phyloP scores from a whole-genome alignment of 352 stramenopile species.

The Peronospora destructor region DNA sequence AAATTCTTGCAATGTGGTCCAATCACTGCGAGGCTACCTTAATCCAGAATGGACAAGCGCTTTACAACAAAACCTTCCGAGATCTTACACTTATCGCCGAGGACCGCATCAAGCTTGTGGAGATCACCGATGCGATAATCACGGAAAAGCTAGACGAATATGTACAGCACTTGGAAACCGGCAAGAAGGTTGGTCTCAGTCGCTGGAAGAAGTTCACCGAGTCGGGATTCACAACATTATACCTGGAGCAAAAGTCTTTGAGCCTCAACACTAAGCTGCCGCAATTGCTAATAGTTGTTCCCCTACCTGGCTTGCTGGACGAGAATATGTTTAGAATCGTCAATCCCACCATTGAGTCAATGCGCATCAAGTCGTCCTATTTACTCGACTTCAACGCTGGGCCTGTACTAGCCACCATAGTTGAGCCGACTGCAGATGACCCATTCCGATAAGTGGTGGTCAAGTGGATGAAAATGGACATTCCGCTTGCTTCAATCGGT shows the following conservation, averaged over 20 bases:
- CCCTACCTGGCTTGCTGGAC: constrained; percentile 25
- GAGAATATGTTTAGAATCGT: constrained; percentile 38
- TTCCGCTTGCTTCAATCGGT: constrained; percentile 9
- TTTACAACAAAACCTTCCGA: constrained; percentile 17
- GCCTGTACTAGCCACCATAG: constrained; percentile 33
- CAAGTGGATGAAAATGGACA: constrained; percentile 31
- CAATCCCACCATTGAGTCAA: constrained; percentile 22
- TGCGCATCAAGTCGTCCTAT: constrained; percentile 27
- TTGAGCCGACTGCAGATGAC: constrained; percentile 32
- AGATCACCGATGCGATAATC: constrained; percentile 14
- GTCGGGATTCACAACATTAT: constrained; percentile 10
- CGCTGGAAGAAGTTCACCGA: constrained; percentile 22
- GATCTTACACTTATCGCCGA: constrained; percentile 3
- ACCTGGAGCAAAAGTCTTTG: constrained; percentile 12
- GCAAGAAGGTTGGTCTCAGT: constrained; percentile 10
- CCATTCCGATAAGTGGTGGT: constrained; percentile 35
- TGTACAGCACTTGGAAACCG: constrained; percentile 12
- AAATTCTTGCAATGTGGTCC: neutral
- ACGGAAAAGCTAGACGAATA: constrained; percentile 20
- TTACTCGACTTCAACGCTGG: constrained; percentile 25
- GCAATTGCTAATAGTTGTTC: constrained; percentile 21
- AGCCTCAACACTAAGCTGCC: constrained; percentile 16
- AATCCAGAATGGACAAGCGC: constrained; percentile 12
- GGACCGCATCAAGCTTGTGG: constrained; percentile 8
- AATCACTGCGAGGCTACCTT: constrained; percentile 2